A percentile compares a stretch with the other conserved stretches of the same genome.
Evolutionary conservation across 345 rosid genomes (phyloP).

Genomic region (Salix koriyanagi): DNA sequence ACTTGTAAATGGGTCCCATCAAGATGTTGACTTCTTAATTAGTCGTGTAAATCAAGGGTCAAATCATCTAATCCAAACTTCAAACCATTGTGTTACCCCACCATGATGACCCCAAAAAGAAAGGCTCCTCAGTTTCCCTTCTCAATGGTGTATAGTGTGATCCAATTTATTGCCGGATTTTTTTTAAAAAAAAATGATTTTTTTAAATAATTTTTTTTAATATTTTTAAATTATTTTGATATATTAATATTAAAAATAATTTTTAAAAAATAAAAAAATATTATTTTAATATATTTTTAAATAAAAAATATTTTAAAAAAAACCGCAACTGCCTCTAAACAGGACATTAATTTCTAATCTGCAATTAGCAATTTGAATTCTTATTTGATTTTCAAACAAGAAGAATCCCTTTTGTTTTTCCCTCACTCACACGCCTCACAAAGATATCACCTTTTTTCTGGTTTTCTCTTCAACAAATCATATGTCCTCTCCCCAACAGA

Average conservation of each 20-base stretch:
- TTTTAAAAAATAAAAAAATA: no score
- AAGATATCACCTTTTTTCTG: neutral
- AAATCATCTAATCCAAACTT: neutral
- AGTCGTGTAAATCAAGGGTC: constrained; percentile 5
- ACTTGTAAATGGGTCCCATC: no score
- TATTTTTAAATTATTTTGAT: no score
- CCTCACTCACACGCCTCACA: constrained; percentile 8
- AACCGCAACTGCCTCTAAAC: no score
- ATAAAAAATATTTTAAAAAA: no score
- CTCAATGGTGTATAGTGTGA: neutral
- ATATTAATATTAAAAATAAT: no score
- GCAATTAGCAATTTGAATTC: neutral
- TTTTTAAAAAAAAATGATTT: no score
- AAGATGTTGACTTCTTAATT: neutral
- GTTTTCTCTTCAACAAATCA: neutral
- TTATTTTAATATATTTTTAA: no score
- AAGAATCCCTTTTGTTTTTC: neutral
- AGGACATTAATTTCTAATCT: neutral
- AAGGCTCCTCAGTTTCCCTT: neutral
- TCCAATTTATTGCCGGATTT: neutral
- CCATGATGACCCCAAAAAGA: neutral
- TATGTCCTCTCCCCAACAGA: constrained; percentile 2
- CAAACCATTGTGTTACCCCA: neutral
- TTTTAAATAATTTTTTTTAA: no score
- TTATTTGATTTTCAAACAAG: neutral